Evolutionary conservation across 1,284 basidiomycete species (phyloP), one percentile per base, ranked within the genome.

Genomic region (Abortiporus biennis): DNA sequence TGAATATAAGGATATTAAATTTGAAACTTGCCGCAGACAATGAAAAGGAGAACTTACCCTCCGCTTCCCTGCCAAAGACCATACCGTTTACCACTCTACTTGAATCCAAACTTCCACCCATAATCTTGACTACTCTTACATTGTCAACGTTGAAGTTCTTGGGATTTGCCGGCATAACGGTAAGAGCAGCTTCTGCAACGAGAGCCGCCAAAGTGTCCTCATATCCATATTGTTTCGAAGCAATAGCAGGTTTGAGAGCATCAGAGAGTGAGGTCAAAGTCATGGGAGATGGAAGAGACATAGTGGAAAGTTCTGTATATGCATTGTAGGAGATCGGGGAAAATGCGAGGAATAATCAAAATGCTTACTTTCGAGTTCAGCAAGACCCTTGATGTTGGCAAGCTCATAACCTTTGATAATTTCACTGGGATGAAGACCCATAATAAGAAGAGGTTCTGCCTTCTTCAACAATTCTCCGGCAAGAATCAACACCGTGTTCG

Each of bases 111-210:
- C 78, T 88, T 36, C 95, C 91, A 47, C 96, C 96, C 80, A 99
- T 87, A 52, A 99, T 97, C 70, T 99, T 99, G 58, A 99, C 96
- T 15, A 99, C 94, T 16, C 95, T 84, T 1, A 99, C 91, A 51
- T 95, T 96, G 67, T 99, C 96, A 24, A 99, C 93, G 63, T 95
- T 96, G 76, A 97, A 97, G 62, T 89, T 83, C 58, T 85, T 85
- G 4, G 85, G 81, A 55, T 93, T 91, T 16, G 76, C 69, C 13
- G 92, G 92, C 91, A 96, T 94, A 51, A 96, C 85, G 6, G 82
- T 76, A 36, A 94, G 67, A 1, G 92, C 87, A 0, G 96, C 96
- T 58, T 99, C 93, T 12, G 95, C 90, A 3, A 98, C 92, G 4
- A 99, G 78, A 1, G 74, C 66, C 1, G 93, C 78, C 0, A 99